Base-by-base conservation (phyloP, 257 asterid genomes). In the Solanum acaule region DNA sequence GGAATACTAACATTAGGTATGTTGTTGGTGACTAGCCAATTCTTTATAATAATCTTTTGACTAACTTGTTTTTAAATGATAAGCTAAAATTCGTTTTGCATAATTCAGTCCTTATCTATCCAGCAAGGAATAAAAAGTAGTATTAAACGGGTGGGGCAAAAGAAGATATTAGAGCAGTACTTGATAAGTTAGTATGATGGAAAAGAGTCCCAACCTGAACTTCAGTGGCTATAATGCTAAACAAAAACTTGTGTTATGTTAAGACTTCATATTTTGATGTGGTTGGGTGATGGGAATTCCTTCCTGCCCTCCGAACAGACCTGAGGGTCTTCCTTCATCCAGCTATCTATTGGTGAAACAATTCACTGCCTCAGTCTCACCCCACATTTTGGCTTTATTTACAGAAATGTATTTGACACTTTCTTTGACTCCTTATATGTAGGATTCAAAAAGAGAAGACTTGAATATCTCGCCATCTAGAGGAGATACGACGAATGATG, bases 381-480 rank as follows among this genome's bases (percentile, higher is more conserved):
- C 44, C 86, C 44, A 82, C 9, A 29, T 82, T 79, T 82, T 49
- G 70, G 86, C 16, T 31, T 82, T 49, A 29, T 82, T 49, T 82
- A 29, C 16, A 5, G 70, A 82, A 29, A 81, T 46, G 29, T 81
- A 18, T 49, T 16, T 46, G 86, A 82, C 42, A 18, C 44, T 10
- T 35, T 37, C 83, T 82, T 82, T 31, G 70, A 82, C 42, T 46
- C 84, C 84, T 49, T 31, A 27, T 29, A 70, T 76, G 65, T 86
- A 91, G 93, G 90, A 88, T 90, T 88, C 70, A 40, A 88, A 61
- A 56, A 65, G 84, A 56, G 89, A 88, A 72, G 23, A 27, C 20
- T 31, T 84, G 68, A 49, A 89, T 59, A 40, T 76, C 44, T 49
- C 13, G 14, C 29, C 44, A 65, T 84, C 87, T 29, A 86, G 73